Evolutionary conservation across 805 yeast genomes (phyloP).

Genomic region (Metschnikowia colocasiae): DNA sequence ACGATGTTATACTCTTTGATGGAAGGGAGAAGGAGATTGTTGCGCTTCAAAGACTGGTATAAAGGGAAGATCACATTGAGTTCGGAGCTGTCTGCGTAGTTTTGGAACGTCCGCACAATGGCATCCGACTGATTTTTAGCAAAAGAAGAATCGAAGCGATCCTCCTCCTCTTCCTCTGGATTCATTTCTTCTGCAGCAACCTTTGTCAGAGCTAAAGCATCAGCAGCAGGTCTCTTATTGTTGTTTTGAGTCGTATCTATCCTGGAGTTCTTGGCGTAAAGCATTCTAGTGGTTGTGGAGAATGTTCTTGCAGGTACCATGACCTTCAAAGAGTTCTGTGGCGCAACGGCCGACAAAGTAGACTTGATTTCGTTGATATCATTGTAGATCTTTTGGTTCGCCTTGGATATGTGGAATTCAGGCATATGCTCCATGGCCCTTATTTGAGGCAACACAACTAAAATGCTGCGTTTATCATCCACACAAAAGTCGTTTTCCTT

Average conservation of each 20-base stretch:
- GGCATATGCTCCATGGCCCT: slow-evolving; percentile 7
- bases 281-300: slow-evolving; percentile 5
- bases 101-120: slow-evolving; percentile 20
- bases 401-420: slow-evolving; percentile 29
- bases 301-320: slow-evolving; percentile 9
- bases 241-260: background rate
- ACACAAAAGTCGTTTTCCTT: slow-evolving; percentile 11
- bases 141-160: slow-evolving; percentile 20
- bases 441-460: slow-evolving; percentile 9
- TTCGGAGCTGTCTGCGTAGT: slow-evolving; percentile 20
- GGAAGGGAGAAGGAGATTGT: slow-evolving; percentile 44
- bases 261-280: background rate
- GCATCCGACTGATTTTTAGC: slow-evolving; percentile 19
- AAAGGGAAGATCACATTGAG: slow-evolving; percentile 37
- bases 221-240: background rate
- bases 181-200: background rate
- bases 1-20: slow-evolving; percentile 52
- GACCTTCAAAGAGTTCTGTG: slow-evolving; percentile 8
- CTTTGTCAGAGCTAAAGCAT: no score
- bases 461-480: slow-evolving; percentile 6
- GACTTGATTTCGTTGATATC: slow-evolving; percentile 27
- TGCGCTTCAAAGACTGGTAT: slow-evolving; percentile 39
- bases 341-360: slow-evolving; percentile 19
- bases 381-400: slow-evolving; percentile 28
- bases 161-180: slow-evolving; percentile 2